Conservation (phyloP, 495 filamentous ascomycete species). For the Aspergillus haitiensis region DNA sequence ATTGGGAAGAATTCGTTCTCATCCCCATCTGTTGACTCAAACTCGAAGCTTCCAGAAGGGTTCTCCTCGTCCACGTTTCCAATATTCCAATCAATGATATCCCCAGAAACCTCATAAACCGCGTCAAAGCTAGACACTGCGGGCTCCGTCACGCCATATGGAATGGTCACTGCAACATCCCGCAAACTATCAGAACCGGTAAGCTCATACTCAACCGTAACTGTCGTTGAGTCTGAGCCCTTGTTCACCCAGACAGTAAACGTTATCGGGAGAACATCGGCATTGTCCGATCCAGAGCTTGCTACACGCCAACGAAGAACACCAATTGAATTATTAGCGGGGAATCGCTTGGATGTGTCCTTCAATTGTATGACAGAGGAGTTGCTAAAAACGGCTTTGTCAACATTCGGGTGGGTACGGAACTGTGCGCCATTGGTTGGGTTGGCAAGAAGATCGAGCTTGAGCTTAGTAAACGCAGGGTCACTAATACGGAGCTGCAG, state of each 20-base stretch:
- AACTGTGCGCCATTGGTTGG: conserved; percentile 80
- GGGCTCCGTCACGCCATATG: conserved; percentile 78
- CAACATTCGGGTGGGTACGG: conserved; percentile 92
- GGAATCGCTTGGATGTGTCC: conserved; percentile 82
- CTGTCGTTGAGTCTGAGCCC: conserved; percentile 72
- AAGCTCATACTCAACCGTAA: conserved; percentile 94
- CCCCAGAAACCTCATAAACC: conserved; percentile 88
- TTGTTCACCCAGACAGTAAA: conserved; percentile 97
- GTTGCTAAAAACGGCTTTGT: conserved; percentile 77
- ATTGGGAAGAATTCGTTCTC: conserved; percentile 97
- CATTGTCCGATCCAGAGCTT: conserved; percentile 68
- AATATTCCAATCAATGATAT: conserved; percentile 90
- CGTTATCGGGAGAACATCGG: conserved; percentile 75
- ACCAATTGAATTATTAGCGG: conserved; percentile 83
- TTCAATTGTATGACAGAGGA: conserved; percentile 80
- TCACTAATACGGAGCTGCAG: conserved; percentile 86
- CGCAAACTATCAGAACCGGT: conserved; percentile 71
- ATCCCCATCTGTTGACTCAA: conserved; percentile 78
- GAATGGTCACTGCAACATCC: conserved; percentile 84
- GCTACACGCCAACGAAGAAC: conserved; percentile 85
- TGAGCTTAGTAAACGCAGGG: conserved; percentile 81
- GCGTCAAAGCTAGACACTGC: conserved; percentile 90
- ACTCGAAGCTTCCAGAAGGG: conserved; percentile 82
- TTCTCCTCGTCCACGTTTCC: conserved; percentile 80
- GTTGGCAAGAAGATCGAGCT: conserved; percentile 72